Percentiles rank a stretch among this genome's conserved stretches.
Evolutionary conservation across 345 rosid species (phyloP).

Genomic region (Hibiscus syriacus): DNA sequence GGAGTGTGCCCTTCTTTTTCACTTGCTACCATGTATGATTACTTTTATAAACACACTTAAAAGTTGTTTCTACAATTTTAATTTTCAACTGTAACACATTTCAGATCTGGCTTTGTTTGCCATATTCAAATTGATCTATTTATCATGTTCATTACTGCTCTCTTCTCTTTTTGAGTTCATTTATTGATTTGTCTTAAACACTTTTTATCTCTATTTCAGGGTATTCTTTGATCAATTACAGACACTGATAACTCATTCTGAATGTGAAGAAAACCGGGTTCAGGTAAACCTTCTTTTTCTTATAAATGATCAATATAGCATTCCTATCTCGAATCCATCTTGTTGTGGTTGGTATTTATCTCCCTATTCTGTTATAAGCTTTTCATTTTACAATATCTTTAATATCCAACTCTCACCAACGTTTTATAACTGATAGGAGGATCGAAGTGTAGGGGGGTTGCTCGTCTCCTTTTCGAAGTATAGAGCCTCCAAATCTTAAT

Average conservation of each 20-base stretch:
- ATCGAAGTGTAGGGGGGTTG: constrained; percentile 41
- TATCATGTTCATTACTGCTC: background rate
- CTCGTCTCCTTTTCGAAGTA: constrained; percentile 34
- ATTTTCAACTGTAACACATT: background rate
- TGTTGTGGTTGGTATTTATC: background rate
- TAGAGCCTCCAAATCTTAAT: constrained; percentile 37
- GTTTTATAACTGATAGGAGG: constrained; percentile 47
- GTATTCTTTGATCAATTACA: constrained; percentile 59
- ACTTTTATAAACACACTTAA: no score
- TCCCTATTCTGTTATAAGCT: background rate
- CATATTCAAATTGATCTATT: background rate
- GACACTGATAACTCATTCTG: constrained; percentile 30
- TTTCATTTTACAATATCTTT: constrained; percentile 7
- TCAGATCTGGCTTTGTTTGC: background rate
- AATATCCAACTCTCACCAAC: background rate
- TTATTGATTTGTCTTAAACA: constrained; percentile 1
- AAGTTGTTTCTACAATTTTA: background rate
- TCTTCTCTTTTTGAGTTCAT: background rate
- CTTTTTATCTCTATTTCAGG: constrained; percentile 32
- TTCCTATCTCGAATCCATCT: background rate
- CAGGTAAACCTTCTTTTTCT: constrained; percentile 29
- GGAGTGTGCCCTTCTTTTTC: background rate
- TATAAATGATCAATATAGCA: constrained; percentile 1
- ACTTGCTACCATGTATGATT: background rate
- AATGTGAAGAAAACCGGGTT: constrained; percentile 38